Conservation (phyloP, 2,329 filamentous ascomycete genomes). For the Talaromyces sp. region DNA sequence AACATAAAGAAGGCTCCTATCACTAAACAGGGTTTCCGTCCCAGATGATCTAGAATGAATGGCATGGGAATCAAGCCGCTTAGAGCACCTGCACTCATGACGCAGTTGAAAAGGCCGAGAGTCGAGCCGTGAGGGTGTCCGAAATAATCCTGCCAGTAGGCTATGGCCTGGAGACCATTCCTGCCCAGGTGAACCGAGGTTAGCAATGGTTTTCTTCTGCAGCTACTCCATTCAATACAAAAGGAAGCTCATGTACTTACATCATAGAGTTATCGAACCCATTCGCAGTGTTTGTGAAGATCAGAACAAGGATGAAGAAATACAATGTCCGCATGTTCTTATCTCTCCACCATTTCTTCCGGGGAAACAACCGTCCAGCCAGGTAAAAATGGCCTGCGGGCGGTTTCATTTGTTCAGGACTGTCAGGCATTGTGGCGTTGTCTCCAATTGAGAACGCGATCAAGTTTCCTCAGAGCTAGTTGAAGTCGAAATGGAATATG, state of each 20-base stretch:
- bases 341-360: constrained; percentile 29
- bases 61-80: constrained; percentile 43
- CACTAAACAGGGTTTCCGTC: constrained; percentile 45
- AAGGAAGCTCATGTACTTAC: background rate
- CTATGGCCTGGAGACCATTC: constrained; percentile 29
- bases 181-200: background rate
- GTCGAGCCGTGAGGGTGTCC: constrained; percentile 36
- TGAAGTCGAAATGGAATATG: background rate
- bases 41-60: constrained; percentile 45
- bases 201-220: background rate
- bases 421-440: constrained; percentile 1
- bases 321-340: constrained; percentile 31
- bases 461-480: background rate
- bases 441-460: background rate
- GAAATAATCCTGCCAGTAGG: constrained; percentile 39
- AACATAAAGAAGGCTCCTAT: constrained; percentile 49
- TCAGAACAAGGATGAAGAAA: constrained; percentile 30
- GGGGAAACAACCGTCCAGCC: constrained; percentile 26
- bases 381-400: constrained; percentile 26
- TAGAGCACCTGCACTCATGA: constrained; percentile 43
- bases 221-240: background rate
- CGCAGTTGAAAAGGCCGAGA: constrained; percentile 46
- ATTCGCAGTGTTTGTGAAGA: constrained; percentile 31
- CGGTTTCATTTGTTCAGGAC: constrained; percentile 19
- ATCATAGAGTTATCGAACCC: constrained; percentile 37